Conservation (phyloP, 140 eudicot genomes). For the Cichorium intybus region DNA sequence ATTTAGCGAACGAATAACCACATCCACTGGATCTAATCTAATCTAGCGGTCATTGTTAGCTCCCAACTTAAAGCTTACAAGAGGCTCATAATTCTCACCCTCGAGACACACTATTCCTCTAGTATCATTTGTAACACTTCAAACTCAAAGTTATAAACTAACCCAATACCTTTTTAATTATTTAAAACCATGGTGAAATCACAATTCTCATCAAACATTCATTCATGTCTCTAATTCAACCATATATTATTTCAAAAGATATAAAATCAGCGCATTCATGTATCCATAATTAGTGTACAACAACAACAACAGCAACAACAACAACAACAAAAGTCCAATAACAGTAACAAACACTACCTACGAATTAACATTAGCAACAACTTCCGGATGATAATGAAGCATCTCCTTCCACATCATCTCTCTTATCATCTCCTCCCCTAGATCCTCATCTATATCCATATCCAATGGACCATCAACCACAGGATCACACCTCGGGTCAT, state of each 20-base stretch:
- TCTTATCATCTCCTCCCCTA: conserved; percentile 79
- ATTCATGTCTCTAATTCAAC: background rate
- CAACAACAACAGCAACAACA: conserved; percentile 11
- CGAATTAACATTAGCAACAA: conserved; percentile 28
- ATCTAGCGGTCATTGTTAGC: background rate
- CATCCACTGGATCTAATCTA: too few relatives aligned
- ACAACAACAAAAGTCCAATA: conserved; percentile 18
- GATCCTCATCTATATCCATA: conserved; percentile 82
- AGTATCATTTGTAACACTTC: too few relatives aligned
- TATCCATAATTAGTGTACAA: conserved; percentile 34
- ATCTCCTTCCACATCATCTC: conserved; percentile 93
- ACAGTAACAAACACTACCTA: conserved; percentile 23
- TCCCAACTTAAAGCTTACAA: too few relatives aligned
- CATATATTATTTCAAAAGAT: background rate
- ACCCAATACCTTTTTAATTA: too few relatives aligned
- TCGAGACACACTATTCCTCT: too few relatives aligned
- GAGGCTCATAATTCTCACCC: background rate
- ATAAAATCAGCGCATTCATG: background rate
- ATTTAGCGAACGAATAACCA: too few relatives aligned
- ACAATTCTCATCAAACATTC: too few relatives aligned
- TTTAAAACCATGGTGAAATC: too few relatives aligned
- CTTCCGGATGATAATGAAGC: conserved; percentile 82
- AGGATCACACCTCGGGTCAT: conserved; percentile 72
- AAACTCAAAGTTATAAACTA: too few relatives aligned
- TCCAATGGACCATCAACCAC: conserved; percentile 63